Percentiles rank a stretch among this genome's conserved stretches.
phyloP scores from a whole-genome alignment of 306 rosid genomes.

The Dryas alaskensis region DNA sequence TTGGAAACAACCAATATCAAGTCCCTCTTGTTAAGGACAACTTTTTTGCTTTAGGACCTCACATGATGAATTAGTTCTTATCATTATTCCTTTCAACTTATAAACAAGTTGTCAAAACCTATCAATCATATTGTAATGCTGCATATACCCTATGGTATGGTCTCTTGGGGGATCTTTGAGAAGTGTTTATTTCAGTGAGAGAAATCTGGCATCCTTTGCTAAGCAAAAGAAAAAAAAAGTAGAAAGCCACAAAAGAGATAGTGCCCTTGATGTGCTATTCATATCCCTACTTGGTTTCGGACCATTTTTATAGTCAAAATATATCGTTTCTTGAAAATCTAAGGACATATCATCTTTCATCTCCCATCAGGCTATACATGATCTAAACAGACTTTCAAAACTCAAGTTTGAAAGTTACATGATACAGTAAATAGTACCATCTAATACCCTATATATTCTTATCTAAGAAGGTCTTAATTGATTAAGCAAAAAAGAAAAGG shows the following conservation, averaged over 20 bases:
- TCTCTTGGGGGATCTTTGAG: too few species aligned
- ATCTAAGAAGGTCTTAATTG: background rate
- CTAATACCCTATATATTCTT: background rate
- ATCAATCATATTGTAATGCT: too few species aligned
- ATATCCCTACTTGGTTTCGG: too few species aligned
- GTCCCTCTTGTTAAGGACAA: background rate
- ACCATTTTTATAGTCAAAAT: background rate
- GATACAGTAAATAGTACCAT: too few species aligned
- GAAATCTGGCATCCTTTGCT: too few species aligned
- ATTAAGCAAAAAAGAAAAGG: background rate
- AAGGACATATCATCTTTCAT: background rate
- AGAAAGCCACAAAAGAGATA: too few species aligned
- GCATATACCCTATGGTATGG: too few species aligned
- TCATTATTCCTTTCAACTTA: too few species aligned
- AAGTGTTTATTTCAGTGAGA: too few species aligned
- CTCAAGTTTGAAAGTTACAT: background rate
- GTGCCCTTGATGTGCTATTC: too few species aligned
- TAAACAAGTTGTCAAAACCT: background rate
- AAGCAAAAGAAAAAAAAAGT: too few species aligned
- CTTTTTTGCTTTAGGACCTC: background rate
- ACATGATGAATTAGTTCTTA: too few species aligned
- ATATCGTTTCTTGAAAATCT: background rate
- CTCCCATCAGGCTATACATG: slow-evolving; percentile 2
- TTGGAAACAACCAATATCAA: background rate
- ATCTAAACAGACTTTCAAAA: background rate